A percentile compares a stretch with the other conserved stretches of the same genome.
Evolutionary conservation across 352 stramenopile species (phyloP).

Genomic region (Phytopythium cucurbitacearum): DNA sequence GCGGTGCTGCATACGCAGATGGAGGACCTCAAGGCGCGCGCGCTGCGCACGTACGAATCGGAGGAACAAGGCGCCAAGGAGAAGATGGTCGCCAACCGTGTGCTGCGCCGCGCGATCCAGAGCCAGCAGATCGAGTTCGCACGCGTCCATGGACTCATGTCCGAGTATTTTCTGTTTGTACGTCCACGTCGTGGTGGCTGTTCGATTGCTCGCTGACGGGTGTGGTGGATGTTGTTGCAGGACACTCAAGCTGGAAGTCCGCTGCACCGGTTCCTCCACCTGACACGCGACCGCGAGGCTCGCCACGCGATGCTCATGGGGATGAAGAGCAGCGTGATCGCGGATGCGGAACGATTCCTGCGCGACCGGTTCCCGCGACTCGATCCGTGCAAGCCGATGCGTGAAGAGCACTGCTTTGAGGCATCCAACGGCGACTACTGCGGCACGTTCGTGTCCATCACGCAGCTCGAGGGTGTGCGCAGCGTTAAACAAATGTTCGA

Average conservation of each 20-base stretch:
- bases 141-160: slow-evolving; percentile 25
- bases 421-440: slow-evolving; percentile 23
- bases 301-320: slow-evolving; percentile 13
- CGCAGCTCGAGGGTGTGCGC: slow-evolving; percentile 19
- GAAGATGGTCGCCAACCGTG: slow-evolving; percentile 10
- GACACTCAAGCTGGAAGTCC: slow-evolving; percentile 27
- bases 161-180: slow-evolving; percentile 34
- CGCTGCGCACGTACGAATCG: slow-evolving; percentile 11
- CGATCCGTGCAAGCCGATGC: slow-evolving; percentile 23
- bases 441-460: slow-evolving; percentile 19
- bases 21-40: slow-evolving; percentile 19
- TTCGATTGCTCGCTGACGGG: background rate
- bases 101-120: slow-evolving; percentile 24
- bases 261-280: slow-evolving; percentile 22
- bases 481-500: slow-evolving; percentile 52
- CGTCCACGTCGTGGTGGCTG: background rate
- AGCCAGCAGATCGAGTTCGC: slow-evolving; percentile 22
- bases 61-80: slow-evolving; percentile 1
- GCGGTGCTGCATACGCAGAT: slow-evolving; percentile 29
- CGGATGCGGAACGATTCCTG: slow-evolving; percentile 22
- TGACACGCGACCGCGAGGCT: slow-evolving; percentile 15
- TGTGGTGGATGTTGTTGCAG: slow-evolving; percentile 3
- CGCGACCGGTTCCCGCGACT: slow-evolving; percentile 15
- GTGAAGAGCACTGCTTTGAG: slow-evolving; percentile 30
- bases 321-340: slow-evolving; percentile 22